These are phyloP conservation scores for Cornus suecica DNA, from an alignment of 148 eudicot species.

Conservation along the genomic window DNA sequence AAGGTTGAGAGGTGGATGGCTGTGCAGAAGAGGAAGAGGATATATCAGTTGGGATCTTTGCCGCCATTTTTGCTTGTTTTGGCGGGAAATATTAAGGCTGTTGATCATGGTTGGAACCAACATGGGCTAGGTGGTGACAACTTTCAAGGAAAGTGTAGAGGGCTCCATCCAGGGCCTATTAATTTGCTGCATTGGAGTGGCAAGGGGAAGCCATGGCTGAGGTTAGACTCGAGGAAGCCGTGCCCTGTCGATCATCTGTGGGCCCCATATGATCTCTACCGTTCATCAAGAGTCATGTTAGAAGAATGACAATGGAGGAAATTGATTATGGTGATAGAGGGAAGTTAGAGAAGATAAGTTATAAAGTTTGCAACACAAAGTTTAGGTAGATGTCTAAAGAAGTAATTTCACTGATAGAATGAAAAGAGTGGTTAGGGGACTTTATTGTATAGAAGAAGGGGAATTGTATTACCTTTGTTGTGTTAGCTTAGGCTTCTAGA, in stretches of 20 bases:
- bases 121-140: neutral
- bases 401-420: too few relatives aligned
- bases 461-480: too few relatives aligned
- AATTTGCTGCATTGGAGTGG: neutral
- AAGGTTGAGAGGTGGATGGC: slow-evolving; percentile 16
- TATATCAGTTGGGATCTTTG: slow-evolving; percentile 14
- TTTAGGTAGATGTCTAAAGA: neutral
- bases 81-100: neutral
- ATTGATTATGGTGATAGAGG: neutral
- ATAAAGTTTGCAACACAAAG: neutral
- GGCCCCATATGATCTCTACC: neutral
- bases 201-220: neutral
- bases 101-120: neutral
- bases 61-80: slow-evolving; percentile 2
- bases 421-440: too few relatives aligned
- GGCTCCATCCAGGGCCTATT: neutral
- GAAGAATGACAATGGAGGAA: neutral
- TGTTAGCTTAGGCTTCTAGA: neutral
- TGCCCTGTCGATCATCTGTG: neutral
- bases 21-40: slow-evolving; percentile 11
- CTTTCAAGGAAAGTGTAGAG: neutral
- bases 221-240: neutral
- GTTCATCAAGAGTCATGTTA: neutral
- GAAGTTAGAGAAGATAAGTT: neutral
- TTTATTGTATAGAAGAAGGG: too few relatives aligned